Conservation (phyloP, 345 rosid genomes). For the Moricandia arvensis region DNA sequence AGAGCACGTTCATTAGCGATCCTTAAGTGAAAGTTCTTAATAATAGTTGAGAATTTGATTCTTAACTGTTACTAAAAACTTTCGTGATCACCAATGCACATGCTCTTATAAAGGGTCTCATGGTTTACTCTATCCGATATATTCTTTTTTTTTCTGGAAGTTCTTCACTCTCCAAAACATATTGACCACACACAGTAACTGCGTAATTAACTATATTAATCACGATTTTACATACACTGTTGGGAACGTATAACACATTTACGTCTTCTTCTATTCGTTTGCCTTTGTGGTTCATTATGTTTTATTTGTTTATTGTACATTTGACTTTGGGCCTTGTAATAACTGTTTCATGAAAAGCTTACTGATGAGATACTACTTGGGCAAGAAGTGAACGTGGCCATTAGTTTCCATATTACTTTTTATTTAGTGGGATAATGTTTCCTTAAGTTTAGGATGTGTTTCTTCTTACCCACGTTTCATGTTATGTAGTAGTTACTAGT, state of each 20-base stretch:
- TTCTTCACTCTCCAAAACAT: neutral
- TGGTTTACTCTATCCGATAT: neutral
- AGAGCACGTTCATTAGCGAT: too few relatives aligned
- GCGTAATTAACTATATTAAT: neutral
- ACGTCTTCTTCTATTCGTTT: neutral
- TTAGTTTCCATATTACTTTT: too few relatives aligned
- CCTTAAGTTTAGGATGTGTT: too few relatives aligned
- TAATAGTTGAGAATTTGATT: too few relatives aligned
- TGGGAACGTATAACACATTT: neutral
- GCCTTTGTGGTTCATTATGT: neutral
- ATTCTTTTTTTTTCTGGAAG: conserved; percentile 8
- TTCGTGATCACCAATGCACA: too few relatives aligned
- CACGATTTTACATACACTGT: neutral
- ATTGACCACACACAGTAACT: neutral
- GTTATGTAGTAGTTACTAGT: too few relatives aligned
- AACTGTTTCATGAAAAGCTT: neutral
- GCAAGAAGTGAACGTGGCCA: too few relatives aligned
- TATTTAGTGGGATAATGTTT: too few relatives aligned
- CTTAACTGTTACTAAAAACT: too few relatives aligned
- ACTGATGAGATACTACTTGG: too few relatives aligned
- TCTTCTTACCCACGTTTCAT: too few relatives aligned
- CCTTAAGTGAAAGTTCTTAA: too few relatives aligned
- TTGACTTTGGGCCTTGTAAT: neutral
- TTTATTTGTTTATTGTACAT: neutral
- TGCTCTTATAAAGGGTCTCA: neutral